A percentile compares a stretch with the other conserved stretches of the same genome.
Conservation (phyloP, 768 basidiomycete species). For the Mycena galopus region DNA sequence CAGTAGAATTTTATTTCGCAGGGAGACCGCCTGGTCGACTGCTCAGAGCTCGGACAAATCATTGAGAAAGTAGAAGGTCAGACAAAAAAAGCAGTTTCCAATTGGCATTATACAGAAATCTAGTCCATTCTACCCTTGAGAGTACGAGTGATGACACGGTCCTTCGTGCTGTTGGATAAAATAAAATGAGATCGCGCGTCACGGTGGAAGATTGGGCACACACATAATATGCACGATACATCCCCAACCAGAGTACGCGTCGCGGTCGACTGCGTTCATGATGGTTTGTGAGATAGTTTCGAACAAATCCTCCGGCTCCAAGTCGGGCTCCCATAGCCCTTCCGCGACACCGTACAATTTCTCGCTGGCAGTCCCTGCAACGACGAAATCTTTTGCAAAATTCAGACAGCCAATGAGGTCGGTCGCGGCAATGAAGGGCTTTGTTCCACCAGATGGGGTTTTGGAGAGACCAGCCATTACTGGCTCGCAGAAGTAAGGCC, state of each 20-base stretch:
- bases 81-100: neutral
- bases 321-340: conserved; percentile 97
- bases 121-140: conserved; percentile 94
- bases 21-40: too few species aligned
- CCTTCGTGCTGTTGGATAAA: conserved; percentile 68
- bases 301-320: conserved; percentile 96
- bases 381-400: conserved; percentile 97
- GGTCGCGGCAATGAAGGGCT: conserved; percentile 95
- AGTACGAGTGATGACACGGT: conserved; percentile 84
- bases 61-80: too few species aligned
- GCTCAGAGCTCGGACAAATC: too few species aligned
- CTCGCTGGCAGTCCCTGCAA: conserved; percentile 90
- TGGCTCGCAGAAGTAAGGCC: conserved; percentile 96
- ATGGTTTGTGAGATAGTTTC: conserved; percentile 98
- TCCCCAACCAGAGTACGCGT: conserved; percentile 98
- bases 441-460: conserved; percentile 75
- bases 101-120: conserved; percentile 36
- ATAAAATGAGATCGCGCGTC: conserved; percentile 17
- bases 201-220: conserved; percentile 48
- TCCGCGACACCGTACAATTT: conserved; percentile 98
- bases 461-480: conserved; percentile 93
- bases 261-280: conserved; percentile 94
- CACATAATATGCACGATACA: conserved; percentile 96
- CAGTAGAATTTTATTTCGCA: too few species aligned
- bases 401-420: conserved; percentile 95